Evolutionary conservation across 2,329 filamentous ascomycete species (phyloP).

Genomic region (Pezicula radicicola): DNA sequence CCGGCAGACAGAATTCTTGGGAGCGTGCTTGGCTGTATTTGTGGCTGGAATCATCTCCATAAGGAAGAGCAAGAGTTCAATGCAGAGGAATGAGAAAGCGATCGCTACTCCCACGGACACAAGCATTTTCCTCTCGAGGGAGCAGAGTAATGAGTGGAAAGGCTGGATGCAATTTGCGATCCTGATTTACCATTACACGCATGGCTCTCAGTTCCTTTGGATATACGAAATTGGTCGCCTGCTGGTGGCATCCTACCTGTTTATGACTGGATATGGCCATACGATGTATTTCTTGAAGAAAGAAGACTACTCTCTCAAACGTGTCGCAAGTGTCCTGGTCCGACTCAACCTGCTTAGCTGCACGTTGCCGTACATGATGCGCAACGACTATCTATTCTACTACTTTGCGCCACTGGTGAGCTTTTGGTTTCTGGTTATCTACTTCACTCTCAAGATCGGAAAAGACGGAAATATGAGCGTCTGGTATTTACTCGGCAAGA

Average conservation of each 20-base stretch:
- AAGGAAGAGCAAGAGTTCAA: conserved; percentile 10
- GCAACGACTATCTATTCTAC: conserved; percentile 53
- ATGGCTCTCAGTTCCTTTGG: conserved; percentile 44
- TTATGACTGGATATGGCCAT: conserved; percentile 61
- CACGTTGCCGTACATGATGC: conserved; percentile 51
- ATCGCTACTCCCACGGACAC: neutral
- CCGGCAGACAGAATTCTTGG: conserved; percentile 29
- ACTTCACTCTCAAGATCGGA: conserved; percentile 43
- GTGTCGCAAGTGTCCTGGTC: conserved; percentile 50
- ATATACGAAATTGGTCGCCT: conserved; percentile 54
- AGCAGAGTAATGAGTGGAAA: conserved; percentile 64
- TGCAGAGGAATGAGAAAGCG: neutral
- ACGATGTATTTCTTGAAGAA: conserved; percentile 54
- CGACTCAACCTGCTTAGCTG: conserved; percentile 55
- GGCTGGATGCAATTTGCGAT: conserved; percentile 60
- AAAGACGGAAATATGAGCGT: conserved; percentile 39
- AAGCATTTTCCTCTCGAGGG: conserved; percentile 43
- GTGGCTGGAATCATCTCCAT: conserved; percentile 30
- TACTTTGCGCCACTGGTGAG: conserved; percentile 56
- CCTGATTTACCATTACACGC: conserved; percentile 57
- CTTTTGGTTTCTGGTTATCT: conserved; percentile 62
- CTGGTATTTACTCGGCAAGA: conserved; percentile 43
- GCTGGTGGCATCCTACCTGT: conserved; percentile 55
- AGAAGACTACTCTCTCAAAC: conserved; percentile 52
- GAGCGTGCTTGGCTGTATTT: conserved; percentile 21